These are phyloP conservation scores for Talaromyces sp. DNA, from an alignment of 2,329 filamentous ascomycete species.

Conservation along the genomic window DNA sequence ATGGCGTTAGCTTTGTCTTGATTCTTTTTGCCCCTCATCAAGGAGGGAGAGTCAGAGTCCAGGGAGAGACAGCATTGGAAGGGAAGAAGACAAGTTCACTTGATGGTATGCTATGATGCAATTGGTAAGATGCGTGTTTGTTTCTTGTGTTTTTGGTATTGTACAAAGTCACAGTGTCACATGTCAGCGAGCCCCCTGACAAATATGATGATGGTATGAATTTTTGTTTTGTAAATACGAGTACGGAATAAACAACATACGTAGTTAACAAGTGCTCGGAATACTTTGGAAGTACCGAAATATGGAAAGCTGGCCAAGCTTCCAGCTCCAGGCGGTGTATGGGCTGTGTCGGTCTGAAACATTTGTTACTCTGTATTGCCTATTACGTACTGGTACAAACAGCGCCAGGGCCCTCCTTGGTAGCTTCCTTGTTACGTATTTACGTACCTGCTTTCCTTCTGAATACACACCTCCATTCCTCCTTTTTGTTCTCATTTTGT, in stretches of 20 bases:
- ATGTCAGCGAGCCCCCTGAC: background rate
- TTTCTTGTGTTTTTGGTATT: background rate
- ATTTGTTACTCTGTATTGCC: background rate
- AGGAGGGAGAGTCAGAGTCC: background rate
- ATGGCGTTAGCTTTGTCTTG: conserved; percentile 8
- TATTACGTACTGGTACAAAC: background rate
- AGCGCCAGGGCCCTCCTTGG: background rate
- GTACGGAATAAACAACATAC: background rate
- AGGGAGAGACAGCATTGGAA: background rate
- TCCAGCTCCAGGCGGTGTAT: background rate
- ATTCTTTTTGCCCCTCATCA: conserved; percentile 3
- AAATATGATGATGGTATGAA: background rate
- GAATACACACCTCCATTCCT: background rate
- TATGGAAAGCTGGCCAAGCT: background rate
- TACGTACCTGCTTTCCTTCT: background rate
- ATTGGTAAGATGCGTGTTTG: background rate
- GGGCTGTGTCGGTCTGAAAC: conserved; percentile 10
- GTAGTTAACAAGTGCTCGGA: background rate
- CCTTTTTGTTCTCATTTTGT: conserved; percentile 1
- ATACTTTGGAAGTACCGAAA: background rate
- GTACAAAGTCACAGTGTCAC: background rate
- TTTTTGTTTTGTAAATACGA: background rate
- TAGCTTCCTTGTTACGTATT: conserved; percentile 6
- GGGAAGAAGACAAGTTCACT: background rate
- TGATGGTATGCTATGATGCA: background rate